These are phyloP conservation scores for Hortaea sp. DNA, from an alignment of 2,329 filamentous ascomycete species.

Conservation along the genomic window DNA sequence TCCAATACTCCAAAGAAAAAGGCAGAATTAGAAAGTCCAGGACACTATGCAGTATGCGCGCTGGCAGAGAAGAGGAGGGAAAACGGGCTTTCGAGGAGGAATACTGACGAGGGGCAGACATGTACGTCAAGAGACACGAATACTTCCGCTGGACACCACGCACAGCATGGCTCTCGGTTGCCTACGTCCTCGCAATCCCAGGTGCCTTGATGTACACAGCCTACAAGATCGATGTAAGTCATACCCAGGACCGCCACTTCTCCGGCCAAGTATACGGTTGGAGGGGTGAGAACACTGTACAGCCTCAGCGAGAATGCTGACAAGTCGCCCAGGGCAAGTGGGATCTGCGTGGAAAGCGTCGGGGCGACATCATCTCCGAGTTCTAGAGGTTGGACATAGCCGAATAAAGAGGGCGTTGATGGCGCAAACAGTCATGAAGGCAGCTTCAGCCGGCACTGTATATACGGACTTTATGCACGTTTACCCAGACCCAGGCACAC, in stretches of 20 bases:
- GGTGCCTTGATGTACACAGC: constrained; percentile 58
- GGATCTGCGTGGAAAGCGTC: constrained; percentile 76
- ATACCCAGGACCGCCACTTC: not conserved
- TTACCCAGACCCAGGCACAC: too few species aligned
- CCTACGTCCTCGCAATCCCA: constrained; percentile 67
- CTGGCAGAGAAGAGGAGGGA: not conserved
- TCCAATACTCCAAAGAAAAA: not conserved
- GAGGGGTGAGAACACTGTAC: not conserved
- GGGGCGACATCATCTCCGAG: constrained; percentile 74
- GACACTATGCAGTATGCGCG: too few species aligned
- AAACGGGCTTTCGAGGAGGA: not conserved
- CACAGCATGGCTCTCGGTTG: constrained; percentile 69
- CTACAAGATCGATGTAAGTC: constrained; percentile 76
- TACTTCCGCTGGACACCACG: constrained; percentile 90
- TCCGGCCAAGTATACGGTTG: not conserved
- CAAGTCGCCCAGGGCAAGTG: constrained; percentile 60
- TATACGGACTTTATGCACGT: too few species aligned
- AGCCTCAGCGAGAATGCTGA: constrained; percentile 1
- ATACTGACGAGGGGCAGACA: constrained; percentile 46
- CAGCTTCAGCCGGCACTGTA: too few species aligned
- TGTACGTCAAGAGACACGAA: constrained; percentile 76
- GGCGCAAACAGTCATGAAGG: not conserved
- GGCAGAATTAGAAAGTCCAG: too few species aligned
- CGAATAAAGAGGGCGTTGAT: not conserved
- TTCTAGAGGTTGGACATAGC: constrained; percentile 41